Evolutionary conservation across 2,329 filamentous ascomycete species (phyloP), one percentile per base, ranked within the genome.

Genomic region (Drechslera avenae): DNA sequence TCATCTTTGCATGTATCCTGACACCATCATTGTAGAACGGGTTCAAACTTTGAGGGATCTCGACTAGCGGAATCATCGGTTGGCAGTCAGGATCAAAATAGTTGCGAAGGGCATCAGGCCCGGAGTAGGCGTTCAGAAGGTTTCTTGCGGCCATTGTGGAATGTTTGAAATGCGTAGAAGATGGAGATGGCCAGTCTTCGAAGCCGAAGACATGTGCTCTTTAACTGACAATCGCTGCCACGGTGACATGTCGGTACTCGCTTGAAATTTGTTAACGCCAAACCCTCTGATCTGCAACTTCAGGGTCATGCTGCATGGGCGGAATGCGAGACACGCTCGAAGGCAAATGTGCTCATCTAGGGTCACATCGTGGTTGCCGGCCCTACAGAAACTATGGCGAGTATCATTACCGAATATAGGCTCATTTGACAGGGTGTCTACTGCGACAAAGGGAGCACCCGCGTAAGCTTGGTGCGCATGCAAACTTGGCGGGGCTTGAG

Each of bases 1-100:
- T 81, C 82, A 87, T 83, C 71, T 87, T 86, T 31, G 84, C 84
- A 56, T 85, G 86, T 44, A 87, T 84, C 9, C 82, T 78, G 4
- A 87, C 80, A 3, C 82, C 81, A 79, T 86, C 78, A 19, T 77
- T 56, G 16, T 78, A 75, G 54, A 79, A 83, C 2, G 83, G 83
- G 51, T 87, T 87, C 28, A 87, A 73, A 9, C 69, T 71, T 13
- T 76, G 74, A 0, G 84, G 84, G 3, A 87, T 71, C 69, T 87
- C 85, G 4, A 87, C 82, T 1, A 87, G 75, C 1, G 85, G 85
- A 7, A 86, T 63, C 0, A 82, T 83, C 2, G 84, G 83, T 18
- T 79, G 75, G 1, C 68, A 73, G 46, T 86, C 82, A 0, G 84
- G 84, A 54, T 86, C 73, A 57, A 84, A 86, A 66, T 85, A 87